Base-by-base conservation (phyloP, 345 rosid species). In the Physaria fendleri region DNA sequence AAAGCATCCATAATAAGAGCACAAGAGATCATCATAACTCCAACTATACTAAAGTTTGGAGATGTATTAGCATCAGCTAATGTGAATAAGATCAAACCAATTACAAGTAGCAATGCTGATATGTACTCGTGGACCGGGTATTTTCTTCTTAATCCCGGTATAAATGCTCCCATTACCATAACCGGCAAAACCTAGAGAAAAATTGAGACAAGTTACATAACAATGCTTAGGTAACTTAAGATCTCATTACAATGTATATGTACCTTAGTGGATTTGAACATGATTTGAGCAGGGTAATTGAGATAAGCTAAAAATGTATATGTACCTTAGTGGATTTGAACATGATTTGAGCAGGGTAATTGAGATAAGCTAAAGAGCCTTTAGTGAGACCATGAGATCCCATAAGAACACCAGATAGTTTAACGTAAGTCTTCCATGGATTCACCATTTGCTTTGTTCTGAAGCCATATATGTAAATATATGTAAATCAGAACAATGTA, bases 181-280 rank as follows among this genome's bases (percentile, higher is more conserved):
- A 88, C 96, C 0, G 94, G 94, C 23, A 88, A 71, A 14, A 88
- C 92, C 96, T 87, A 65, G 11, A 41, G 15, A 33, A 48, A 35
- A 24, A 22, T 30, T 25, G 41, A 20, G 17, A 51, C 2, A 30
- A n/a, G 23, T 22, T 22, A 23, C 39, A 23, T n/a, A n/a, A n/a
- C n/a, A n/a, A n/a, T n/a, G n/a, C n/a, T n/a, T n/a, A n/a, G n/a
- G n/a, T n/a, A n/a, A n/a, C n/a, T n/a, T n/a, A n/a, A n/a, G n/a
- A n/a, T n/a, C n/a, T n/a, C n/a, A n/a, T n/a, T n/a, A n/a, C n/a
- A n/a, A n/a, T n/a, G n/a, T n/a, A n/a, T n/a, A 65, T 34, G 38
- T 72, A 83, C 96, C 91, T 88, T 88, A 8, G 96, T 88, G 68
- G 96, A 88, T 65, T 88, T 88, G 77, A 85, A 88, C 94, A 88